Conservation (phyloP, 192 early-diverging fungal species). For the Kickxella alabastrina region DNA sequence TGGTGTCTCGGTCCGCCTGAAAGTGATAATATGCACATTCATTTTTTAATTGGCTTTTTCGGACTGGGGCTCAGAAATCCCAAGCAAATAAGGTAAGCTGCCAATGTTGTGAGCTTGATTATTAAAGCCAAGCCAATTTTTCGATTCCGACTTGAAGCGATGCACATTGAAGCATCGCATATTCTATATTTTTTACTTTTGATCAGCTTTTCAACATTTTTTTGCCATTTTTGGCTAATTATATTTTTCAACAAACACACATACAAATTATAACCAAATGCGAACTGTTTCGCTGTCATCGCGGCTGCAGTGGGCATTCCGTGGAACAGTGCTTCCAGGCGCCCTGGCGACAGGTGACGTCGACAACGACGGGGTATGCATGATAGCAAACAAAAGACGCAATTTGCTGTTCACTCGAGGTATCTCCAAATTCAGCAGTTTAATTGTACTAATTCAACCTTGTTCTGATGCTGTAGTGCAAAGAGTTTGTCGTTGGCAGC, state of each 20-base stretch:
- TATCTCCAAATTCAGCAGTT: background rate
- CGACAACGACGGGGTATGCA: conserved; percentile 50
- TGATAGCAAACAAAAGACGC: background rate
- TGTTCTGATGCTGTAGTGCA: conserved; percentile 41
- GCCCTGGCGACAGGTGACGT: conserved; percentile 50
- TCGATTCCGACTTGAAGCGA: too few relatives aligned
- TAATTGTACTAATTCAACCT: background rate
- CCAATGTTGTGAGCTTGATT: too few relatives aligned
- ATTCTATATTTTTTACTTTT: too few relatives aligned
- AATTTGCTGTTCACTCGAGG: background rate
- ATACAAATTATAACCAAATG: conserved; percentile 8
- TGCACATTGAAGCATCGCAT: too few relatives aligned
- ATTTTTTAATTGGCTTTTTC: too few relatives aligned
- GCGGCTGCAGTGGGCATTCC: conserved; percentile 51
- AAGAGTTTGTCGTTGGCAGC: conserved; percentile 52
- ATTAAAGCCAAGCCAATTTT: too few relatives aligned
- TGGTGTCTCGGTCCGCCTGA: too few relatives aligned
- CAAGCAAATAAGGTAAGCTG: too few relatives aligned
- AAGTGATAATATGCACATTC: too few relatives aligned
- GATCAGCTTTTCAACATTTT: too few relatives aligned
- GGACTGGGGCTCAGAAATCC: too few relatives aligned
- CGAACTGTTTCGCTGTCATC: conserved; percentile 47
- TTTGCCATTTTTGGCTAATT: too few relatives aligned
- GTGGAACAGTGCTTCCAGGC: conserved; percentile 46
- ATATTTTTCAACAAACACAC: background rate